phyloP scores from a whole-genome alignment of 306 rosid genomes.

The Cucumis melo region DNA sequence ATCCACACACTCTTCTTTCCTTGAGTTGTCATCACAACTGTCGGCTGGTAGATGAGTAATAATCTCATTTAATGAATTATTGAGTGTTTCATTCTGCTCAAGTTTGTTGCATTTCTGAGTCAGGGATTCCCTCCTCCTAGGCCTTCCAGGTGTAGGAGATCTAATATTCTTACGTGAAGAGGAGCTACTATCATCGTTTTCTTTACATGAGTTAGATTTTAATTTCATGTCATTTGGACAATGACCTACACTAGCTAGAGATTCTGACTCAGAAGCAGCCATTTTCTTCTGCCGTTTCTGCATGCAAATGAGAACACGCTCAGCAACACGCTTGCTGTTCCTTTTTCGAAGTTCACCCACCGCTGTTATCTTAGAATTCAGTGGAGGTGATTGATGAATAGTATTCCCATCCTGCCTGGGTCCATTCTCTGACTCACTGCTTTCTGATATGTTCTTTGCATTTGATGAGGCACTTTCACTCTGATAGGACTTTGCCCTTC shows the following conservation, averaged over 20 bases:
- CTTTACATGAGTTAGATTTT: constrained; percentile 28
- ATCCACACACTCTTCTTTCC: constrained; percentile 61
- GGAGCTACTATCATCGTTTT: constrained; percentile 30
- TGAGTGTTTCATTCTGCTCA: constrained; percentile 40
- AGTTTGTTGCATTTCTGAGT: constrained; percentile 17
- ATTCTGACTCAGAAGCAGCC: constrained; percentile 65
- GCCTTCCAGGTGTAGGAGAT: constrained; percentile 22
- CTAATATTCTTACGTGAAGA: constrained; percentile 27
- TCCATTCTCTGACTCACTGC: constrained; percentile 94
- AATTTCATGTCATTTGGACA: constrained; percentile 29
- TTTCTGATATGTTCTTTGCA: constrained; percentile 70
- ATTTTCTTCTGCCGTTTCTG: constrained; percentile 84
- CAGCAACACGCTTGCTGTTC: constrained; percentile 94
- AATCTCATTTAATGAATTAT: constrained; percentile 45
- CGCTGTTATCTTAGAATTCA: constrained; percentile 45
- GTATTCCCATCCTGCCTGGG: constrained; percentile 40
- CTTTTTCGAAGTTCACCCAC: constrained; percentile 52
- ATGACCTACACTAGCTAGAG: constrained; percentile 45
- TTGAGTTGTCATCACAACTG: constrained; percentile 49
- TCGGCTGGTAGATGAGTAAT: constrained; percentile 35
- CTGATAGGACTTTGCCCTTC: constrained; percentile 46
- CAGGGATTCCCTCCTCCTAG: constrained; percentile 29
- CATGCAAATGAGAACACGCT: constrained; percentile 74
- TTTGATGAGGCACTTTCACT: constrained; percentile 96
- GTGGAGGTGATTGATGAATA: constrained; percentile 33